phyloP scores from a whole-genome alignment of 306 rosid genomes.

The Cercis canadensis region DNA sequence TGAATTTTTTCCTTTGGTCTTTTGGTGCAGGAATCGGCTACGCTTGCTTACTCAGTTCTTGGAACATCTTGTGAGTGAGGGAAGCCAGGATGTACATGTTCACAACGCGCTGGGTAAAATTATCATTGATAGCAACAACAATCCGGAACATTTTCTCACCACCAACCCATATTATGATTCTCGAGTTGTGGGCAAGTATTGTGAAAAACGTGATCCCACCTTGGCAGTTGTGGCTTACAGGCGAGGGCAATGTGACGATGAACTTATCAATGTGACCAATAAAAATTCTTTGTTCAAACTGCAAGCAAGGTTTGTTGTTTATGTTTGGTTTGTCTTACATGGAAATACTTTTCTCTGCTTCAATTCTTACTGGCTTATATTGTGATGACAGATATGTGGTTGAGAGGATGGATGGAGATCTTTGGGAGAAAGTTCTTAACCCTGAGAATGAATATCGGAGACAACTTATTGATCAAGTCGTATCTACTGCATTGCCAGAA shows the following conservation, averaged over 20 bases:
- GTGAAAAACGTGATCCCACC: constrained; percentile 99
- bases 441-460: constrained; percentile 92
- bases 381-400: constrained; percentile 82
- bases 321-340: constrained; percentile 23
- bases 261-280: constrained; percentile 93
- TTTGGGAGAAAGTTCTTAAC: constrained; percentile 89
- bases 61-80: constrained; percentile 99
- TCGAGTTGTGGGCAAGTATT: constrained; percentile 98
- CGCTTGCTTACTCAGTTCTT: constrained; percentile 94
- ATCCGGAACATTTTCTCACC: constrained; percentile 98
- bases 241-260: constrained; percentile 98
- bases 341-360: constrained; percentile 17
- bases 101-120: constrained; percentile 99
- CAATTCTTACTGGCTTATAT: constrained; percentile 33
- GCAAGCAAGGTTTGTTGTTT: constrained; percentile 89
- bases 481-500: constrained; percentile 98
- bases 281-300: constrained; percentile 95
- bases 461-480: constrained; percentile 98
- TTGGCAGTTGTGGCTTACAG: constrained; percentile 97
- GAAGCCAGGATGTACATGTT: constrained; percentile 99
- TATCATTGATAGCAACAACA: constrained; percentile 96
- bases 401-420: constrained; percentile 97
- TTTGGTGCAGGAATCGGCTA: constrained; percentile 86
- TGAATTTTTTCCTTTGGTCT: constrained; percentile 30
- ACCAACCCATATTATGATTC: constrained; percentile 99